Base-by-base conservation (phyloP, 140 eudicot genomes). In the Senecio squalidus region DNA sequence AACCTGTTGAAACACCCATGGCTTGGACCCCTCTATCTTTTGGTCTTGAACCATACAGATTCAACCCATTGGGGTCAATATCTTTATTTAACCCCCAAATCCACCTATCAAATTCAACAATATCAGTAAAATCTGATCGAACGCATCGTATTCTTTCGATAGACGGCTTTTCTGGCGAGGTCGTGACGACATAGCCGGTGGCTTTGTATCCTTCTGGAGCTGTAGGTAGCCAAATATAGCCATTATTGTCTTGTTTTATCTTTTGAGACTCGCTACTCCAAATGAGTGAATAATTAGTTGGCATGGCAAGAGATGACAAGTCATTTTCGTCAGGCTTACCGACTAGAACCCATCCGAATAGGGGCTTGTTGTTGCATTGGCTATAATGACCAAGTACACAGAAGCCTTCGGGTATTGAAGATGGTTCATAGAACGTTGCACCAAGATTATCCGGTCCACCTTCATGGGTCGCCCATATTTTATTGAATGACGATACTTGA, bases 161-260 rank as follows among this genome's bases (percentile, higher is more conserved):
- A 5, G 76, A 39, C 2, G 84, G 80, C 9, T 74, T 78, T 57
- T 78, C 80, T 6, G 64, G 57, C 3, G 80, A 64, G 66, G 20
- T 20, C 2, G 85, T 79, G 69, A 79, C 64, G 15, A 79, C 63
- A 20, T 79, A 74, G 10, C 85, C 85, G 8, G 67, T 52, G 10
- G 82, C 58, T 62, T 40, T 79, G 60, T 79, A 79, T 34, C 85
- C 85, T 9, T 71, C 78, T 0, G 82, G 82, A 41, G 82, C 66
- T 7, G 44, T 11, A 0, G 85, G 85, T 24, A 75, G 67, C 85
- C 85, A 79, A 41, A 79, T 67, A 43, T 75, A 79, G 15, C 78
- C 85, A 3, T 18, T 34, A 16, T 16, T 58, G 39, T 73, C 85
- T 45, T 44, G 62, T 66, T 79, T 75, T 22, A 55, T 66, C 26